These are phyloP conservation scores for Exophiala oligosperma DNA, from an alignment of 2,329 filamentous ascomycete species.

Conservation along the genomic window DNA sequence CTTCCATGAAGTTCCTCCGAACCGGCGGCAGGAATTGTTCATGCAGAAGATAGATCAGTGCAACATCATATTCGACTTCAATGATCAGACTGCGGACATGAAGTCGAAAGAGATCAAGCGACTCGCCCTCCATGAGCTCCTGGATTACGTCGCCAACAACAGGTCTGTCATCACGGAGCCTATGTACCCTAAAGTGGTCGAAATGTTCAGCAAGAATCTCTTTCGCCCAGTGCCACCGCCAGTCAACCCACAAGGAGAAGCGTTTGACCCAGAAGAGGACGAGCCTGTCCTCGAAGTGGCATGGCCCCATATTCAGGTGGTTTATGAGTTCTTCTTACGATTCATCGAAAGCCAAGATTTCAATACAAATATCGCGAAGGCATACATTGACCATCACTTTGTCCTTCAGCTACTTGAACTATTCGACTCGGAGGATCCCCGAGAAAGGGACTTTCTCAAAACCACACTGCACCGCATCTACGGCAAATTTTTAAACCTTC, in stretches of 20 bases:
- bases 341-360: constrained; percentile 99
- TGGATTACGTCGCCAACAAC: constrained; percentile 98
- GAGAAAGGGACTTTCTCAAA: constrained; percentile 96
- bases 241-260: constrained; percentile 96
- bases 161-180: constrained; percentile 97
- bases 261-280: constrained; percentile 97
- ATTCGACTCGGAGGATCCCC: constrained; percentile 96
- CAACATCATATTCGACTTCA: constrained; percentile 99
- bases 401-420: constrained; percentile 93
- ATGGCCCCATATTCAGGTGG: constrained; percentile 98
- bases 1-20: constrained; percentile 95
- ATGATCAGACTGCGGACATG: constrained; percentile 97
- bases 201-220: constrained; percentile 99
- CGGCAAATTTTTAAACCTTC: constrained; percentile 95
- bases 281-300: constrained; percentile 97
- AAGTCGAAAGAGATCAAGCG: constrained; percentile 99
- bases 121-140: constrained; percentile 87
- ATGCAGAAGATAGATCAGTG: constrained; percentile 99
- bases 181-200: constrained; percentile 97
- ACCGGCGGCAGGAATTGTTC: constrained; percentile 91
- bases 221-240: constrained; percentile 96
- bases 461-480: constrained; percentile 98
- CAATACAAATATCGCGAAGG: constrained; percentile 99
- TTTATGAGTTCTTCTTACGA: constrained; percentile 97
- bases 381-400: constrained; percentile 97